phyloP scores from a whole-genome alignment of 2,329 filamentous ascomycete genomes.

The Microsporum audouinii region DNA sequence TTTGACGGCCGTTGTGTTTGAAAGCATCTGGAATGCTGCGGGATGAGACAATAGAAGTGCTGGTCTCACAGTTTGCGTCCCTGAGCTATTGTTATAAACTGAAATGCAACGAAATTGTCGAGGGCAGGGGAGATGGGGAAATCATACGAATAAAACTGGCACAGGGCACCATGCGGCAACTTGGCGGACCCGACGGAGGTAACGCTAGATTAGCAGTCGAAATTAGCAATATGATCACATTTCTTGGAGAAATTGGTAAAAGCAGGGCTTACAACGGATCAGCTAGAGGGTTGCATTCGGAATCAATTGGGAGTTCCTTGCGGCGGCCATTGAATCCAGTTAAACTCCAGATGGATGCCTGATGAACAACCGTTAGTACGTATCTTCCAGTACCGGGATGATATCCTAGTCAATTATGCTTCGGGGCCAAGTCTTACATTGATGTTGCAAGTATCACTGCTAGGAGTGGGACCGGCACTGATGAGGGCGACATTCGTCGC shows the following conservation, averaged over 20 bases:
- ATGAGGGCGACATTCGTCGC: background rate
- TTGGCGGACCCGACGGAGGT: background rate
- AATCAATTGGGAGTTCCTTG: conserved; percentile 1
- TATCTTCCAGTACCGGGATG: background rate
- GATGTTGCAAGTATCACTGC: background rate
- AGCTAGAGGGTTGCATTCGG: background rate
- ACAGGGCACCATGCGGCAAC: background rate
- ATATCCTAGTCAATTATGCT: background rate
- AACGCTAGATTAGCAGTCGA: background rate
- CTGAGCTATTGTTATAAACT: background rate
- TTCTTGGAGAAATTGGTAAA: background rate
- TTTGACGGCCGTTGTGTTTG: background rate
- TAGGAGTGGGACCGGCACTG: background rate
- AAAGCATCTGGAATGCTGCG: background rate
- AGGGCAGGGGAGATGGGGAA: background rate
- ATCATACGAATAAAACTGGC: background rate
- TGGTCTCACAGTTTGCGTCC: background rate
- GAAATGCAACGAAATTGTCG: background rate
- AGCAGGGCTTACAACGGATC: background rate
- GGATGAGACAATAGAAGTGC: background rate
- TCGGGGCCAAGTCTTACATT: background rate
- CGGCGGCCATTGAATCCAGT: background rate
- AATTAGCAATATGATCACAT: background rate
- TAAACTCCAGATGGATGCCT: background rate
- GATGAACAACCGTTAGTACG: background rate